These are phyloP conservation scores for Gossypium schwendimanii DNA, from an alignment of 441 rosid genomes.

Conservation along the genomic window DNA sequence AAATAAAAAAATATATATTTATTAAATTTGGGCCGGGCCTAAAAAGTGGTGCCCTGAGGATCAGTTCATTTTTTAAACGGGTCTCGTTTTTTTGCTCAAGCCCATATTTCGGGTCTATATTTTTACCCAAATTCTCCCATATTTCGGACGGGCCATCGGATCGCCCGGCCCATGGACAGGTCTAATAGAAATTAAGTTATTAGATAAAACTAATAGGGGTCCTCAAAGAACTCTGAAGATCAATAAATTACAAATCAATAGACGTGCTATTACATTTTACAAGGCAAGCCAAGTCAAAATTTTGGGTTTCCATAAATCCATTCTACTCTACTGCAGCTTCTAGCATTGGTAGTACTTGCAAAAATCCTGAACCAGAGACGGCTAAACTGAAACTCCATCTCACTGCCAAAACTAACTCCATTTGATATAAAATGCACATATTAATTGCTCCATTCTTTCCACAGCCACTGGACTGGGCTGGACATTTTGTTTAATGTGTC, in stretches of 20 bases:
- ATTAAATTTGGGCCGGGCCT: too few species aligned
- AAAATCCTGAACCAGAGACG: too few species aligned
- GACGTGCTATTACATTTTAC: neutral
- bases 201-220: neutral
- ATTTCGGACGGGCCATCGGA: too few species aligned
- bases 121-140: too few species aligned
- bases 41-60: too few species aligned
- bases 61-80: too few species aligned
- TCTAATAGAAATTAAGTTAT: neutral
- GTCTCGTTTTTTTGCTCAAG: too few species aligned
- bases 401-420: neutral
- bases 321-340: neutral
- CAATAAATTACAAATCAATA: neutral
- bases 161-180: too few species aligned
- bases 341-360: neutral
- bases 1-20: too few species aligned
- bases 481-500: too few species aligned
- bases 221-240: neutral
- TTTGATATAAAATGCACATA: neutral
- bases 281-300: neutral
- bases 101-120: too few species aligned
- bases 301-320: neutral
- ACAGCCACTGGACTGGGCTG: neutral
- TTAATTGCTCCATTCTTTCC: neutral
- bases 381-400: neutral